These are phyloP conservation scores for Eucalyptus regnans DNA, from an alignment of 345 rosid genomes.

Conservation along the genomic window DNA sequence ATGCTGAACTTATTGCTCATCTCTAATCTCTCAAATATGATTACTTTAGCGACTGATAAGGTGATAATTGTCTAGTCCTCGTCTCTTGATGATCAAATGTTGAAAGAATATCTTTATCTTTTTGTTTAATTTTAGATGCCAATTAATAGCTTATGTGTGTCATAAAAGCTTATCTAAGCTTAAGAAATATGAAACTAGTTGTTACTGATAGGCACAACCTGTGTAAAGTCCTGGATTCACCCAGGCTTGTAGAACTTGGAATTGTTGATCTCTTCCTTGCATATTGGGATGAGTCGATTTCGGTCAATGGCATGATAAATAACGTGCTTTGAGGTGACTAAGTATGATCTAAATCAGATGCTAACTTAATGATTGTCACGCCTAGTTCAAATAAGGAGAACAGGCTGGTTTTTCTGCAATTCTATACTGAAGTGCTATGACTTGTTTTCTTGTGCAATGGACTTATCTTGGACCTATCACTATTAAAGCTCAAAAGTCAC, in stretches of 20 bases:
- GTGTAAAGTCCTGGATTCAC: not conserved
- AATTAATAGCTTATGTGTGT: not conserved
- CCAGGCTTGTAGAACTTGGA: not conserved
- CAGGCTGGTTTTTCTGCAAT: not conserved
- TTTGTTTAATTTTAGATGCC: not conserved
- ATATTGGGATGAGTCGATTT: not conserved
- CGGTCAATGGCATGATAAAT: not conserved
- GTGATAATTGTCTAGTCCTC: not conserved
- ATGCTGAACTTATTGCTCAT: not conserved
- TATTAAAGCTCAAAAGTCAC: not conserved
- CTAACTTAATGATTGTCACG: not conserved
- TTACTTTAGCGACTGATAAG: not conserved
- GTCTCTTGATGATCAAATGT: not conserved
- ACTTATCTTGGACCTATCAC: not conserved
- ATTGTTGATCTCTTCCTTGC: not conserved
- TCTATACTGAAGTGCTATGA: not conserved
- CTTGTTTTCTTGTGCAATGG: not conserved
- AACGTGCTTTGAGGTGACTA: not conserved
- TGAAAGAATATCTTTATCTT: not conserved
- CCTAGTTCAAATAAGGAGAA: not conserved
- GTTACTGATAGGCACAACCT: not conserved
- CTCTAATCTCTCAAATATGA: not conserved
- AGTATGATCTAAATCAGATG: not conserved
- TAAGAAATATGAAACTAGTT: not conserved
- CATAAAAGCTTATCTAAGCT: not conserved